phyloP scores from a whole-genome alignment of 805 yeast species.

The Saccharomyces eubayanus region DNA sequence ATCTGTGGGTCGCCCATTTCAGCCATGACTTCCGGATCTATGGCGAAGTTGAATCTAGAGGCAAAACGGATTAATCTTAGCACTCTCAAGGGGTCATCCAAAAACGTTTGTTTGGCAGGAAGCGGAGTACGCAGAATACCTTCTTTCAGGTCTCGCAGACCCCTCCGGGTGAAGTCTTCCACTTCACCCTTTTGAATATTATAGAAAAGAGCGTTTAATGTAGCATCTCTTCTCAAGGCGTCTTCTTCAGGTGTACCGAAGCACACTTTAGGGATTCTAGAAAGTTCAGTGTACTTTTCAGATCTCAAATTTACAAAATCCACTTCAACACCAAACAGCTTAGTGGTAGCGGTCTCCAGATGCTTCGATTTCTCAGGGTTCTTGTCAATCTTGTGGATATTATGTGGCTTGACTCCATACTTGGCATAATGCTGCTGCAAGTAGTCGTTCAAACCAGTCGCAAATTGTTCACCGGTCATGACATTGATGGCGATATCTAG shows the following conservation, averaged over 20 bases:
- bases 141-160: conserved; percentile 57
- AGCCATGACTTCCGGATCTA: conserved; percentile 48
- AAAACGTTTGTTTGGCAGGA: conserved; percentile 72
- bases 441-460: conserved; percentile 51
- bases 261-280: conserved; percentile 76
- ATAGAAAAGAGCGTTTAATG: conserved; percentile 85
- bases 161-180: conserved; percentile 79
- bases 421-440: conserved; percentile 28
- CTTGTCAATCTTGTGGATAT: conserved; percentile 73
- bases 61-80: conserved; percentile 82
- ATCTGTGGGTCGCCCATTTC: conserved; percentile 61
- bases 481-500: conserved; percentile 85
- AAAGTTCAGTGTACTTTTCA: conserved; percentile 74
- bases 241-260: conserved; percentile 91
- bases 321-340: conserved; percentile 70
- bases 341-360: conserved; percentile 92
- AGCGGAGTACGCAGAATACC: conserved; percentile 85
- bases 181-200: conserved; percentile 59
- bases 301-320: conserved; percentile 89
- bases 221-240: conserved; percentile 90
- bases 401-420: conserved; percentile 30
- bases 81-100: conserved; percentile 91
- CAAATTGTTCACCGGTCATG: conserved; percentile 81
- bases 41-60: conserved; percentile 57
- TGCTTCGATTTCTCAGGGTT: conserved; percentile 96